phyloP scores from a whole-genome alignment of 73 alveolate genomes.

The Stentor roeselii region DNA sequence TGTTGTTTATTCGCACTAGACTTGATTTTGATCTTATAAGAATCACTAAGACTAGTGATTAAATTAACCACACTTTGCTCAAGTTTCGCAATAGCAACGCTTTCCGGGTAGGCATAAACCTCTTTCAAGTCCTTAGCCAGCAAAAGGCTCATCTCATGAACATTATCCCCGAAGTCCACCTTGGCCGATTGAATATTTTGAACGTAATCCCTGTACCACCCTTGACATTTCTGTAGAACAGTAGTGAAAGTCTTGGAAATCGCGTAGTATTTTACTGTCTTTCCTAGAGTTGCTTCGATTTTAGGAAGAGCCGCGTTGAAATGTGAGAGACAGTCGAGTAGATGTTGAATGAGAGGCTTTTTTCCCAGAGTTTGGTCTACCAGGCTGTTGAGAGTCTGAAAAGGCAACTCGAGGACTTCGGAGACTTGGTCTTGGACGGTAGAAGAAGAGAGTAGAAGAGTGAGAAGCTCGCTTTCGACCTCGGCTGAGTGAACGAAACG shows the following conservation, averaged over 20 bases:
- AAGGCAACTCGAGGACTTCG: not conserved
- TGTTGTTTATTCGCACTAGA: not conserved
- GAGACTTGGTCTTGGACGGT: not conserved
- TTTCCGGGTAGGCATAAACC: not conserved
- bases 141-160: not conserved
- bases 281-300: not conserved
- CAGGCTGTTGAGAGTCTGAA: not conserved
- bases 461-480: not conserved
- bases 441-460: not conserved
- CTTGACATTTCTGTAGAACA: constrained; percentile 1
- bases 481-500: not conserved
- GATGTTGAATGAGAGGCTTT: not conserved
- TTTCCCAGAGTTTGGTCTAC: not conserved
- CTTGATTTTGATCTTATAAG: not conserved
- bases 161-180: not conserved
- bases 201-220: constrained; percentile 17
- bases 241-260: not conserved
- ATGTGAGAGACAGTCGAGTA: not conserved
- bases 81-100: not conserved
- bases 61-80: not conserved
- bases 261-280: constrained; percentile 5
- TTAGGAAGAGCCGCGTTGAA: not conserved
- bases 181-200: constrained; percentile 1
- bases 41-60: not conserved
- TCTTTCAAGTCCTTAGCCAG: not conserved